Base-by-base conservation (phyloP, 306 rosid species). In the Rosa chinensis region DNA sequence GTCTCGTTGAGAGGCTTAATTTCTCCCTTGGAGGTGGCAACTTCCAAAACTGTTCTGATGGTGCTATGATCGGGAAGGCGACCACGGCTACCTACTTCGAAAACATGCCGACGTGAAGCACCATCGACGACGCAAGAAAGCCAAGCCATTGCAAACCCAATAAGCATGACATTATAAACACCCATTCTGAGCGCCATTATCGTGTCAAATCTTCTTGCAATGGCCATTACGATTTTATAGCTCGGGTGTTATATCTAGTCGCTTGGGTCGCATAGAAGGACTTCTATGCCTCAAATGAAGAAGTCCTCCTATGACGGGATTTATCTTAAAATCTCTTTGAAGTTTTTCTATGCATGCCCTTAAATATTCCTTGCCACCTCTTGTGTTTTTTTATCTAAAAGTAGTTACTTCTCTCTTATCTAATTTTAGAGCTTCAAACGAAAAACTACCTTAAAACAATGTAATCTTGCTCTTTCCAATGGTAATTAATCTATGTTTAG, bases 301-400 rank as follows among this genome's bases (percentile, higher is more conserved):
- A 28, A 75, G 79, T 28, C 79, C 79, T 62, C 66, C 79, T 76
- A 76, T 76, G 79, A 17, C 32, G 59, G 71, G 66, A 23, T 74
- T 61, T 59, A 3, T 76, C 37, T 17, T 76, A 62, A 61, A 59
- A 76, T 28, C 79, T 53, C 40, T 61, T 62, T 45, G 8, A 62
- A 61, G 44, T 62, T 10, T 62, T 40, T 2, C 14, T 5, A 5
- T 62, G 35, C 32, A 61, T 17, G 71, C 32, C 61, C 45, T 49
- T 75, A 10, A 44, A 76, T 17, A 76, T 43, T 40, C 45, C 21
- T 23, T 43, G 44, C 20, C 45, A 28, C 20, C 20, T 44, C 50
- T 58, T 61, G 32, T 62, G 9, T 10, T 4, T 20, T 20, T 10
- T 61, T 10, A 5, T 11, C 72, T 62, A 45, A 45, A 62, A 62